Percentiles rank a stretch among this genome's conserved stretches.
These are phyloP conservation scores for Linderina pennispora DNA, from an alignment of 192 early-diverging fungal genomes.

Conservation along the genomic window DNA sequence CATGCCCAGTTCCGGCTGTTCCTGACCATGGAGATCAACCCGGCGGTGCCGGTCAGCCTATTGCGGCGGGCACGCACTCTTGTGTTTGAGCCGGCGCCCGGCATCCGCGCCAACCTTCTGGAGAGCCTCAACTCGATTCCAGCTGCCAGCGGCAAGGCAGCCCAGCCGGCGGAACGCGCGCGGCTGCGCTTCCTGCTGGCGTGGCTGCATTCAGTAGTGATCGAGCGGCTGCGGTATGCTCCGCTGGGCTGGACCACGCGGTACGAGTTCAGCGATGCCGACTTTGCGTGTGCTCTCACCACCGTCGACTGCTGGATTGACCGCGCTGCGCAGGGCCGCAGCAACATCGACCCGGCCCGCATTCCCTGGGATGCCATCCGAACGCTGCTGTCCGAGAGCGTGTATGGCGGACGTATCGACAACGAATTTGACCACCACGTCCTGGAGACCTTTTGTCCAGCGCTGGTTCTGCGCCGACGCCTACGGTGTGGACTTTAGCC, in stretches of 20 bases:
- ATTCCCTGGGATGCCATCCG: conserved; percentile 97
- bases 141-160: conserved; percentile 29
- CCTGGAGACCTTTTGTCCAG: conserved; percentile 80
- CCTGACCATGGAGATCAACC: conserved; percentile 96
- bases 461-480: conserved; percentile 69
- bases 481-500: conserved; percentile 75
- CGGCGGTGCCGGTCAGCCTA: conserved; percentile 91
- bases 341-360: conserved; percentile 87
- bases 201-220: conserved; percentile 92
- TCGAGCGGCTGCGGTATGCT: conserved; percentile 94
- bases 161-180: conserved; percentile 78
- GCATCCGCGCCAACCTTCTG: conserved; percentile 88
- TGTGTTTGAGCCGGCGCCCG: conserved; percentile 94
- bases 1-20: conserved; percentile 88
- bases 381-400: conserved; percentile 75
- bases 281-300: conserved; percentile 83
- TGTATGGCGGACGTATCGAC: conserved; percentile 98
- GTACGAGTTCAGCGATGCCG: conserved; percentile 99
- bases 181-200: conserved; percentile 92
- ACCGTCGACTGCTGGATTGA: conserved; percentile 95
- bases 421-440: conserved; percentile 83
- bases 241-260: conserved; percentile 96
- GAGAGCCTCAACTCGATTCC: conserved; percentile 70
- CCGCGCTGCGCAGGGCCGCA: conserved; percentile 62
- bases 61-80: conserved; percentile 84